Percentiles rank a stretch among this genome's conserved stretches.
Evolutionary conservation across 2,329 filamentous ascomycete genomes (phyloP).

Genomic region (Kalmusia sp.): DNA sequence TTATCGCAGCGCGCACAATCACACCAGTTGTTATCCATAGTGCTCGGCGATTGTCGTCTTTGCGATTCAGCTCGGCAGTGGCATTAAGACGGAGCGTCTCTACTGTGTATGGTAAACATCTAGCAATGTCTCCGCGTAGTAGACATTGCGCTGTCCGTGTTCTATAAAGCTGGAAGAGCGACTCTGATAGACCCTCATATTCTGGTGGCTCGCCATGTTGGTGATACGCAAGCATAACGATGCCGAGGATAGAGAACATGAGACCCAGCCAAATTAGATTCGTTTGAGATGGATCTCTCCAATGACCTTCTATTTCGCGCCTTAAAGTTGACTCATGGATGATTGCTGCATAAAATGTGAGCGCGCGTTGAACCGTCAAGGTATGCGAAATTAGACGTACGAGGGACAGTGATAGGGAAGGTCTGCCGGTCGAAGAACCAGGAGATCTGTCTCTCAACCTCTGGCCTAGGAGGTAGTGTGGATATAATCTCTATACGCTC

Average conservation of each 20-base stretch:
- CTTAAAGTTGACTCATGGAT: background rate
- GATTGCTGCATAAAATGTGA: background rate
- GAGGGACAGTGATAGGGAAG: background rate
- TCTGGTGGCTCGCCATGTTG: background rate
- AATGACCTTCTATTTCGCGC: background rate
- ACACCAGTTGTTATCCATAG: background rate
- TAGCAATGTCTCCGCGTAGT: background rate
- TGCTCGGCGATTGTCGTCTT: background rate
- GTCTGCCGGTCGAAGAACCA: background rate
- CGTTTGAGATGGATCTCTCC: background rate
- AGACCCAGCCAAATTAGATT: slow-evolving; percentile 1
- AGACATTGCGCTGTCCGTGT: slow-evolving; percentile 2
- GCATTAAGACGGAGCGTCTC: background rate
- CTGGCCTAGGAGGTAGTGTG: background rate
- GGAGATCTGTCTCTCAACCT: background rate
- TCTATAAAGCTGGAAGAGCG: background rate
- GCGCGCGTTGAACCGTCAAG: too few relatives aligned
- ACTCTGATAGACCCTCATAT: background rate
- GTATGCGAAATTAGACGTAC: background rate
- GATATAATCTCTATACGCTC: background rate
- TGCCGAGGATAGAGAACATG: background rate
- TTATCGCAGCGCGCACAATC: background rate
- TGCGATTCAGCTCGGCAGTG: background rate
- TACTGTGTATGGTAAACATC: background rate
- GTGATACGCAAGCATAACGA: slow-evolving; percentile 1